Evolutionary conservation across 2,329 filamentous ascomycete species (phyloP).

Genomic region (Karstenula rhodostoma): DNA sequence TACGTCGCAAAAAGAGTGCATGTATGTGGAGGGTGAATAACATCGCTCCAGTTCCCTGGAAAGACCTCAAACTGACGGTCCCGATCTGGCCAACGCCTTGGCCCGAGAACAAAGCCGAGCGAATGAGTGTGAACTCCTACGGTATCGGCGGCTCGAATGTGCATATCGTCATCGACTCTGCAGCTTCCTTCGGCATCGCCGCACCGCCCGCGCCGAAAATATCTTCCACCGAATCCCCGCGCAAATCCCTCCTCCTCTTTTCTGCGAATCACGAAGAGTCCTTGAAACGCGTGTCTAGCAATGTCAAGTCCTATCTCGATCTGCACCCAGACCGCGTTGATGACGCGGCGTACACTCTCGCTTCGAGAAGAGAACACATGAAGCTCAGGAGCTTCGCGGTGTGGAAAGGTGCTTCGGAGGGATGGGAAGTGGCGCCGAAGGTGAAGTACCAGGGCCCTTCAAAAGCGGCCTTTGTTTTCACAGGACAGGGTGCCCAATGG

Average conservation of each 20-base stretch:
- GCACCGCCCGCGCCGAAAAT: no score
- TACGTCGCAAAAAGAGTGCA: neutral
- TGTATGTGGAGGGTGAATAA: neutral
- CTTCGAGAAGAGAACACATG: constrained; percentile 11
- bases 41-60: constrained; percentile 1
- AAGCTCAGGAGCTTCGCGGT: no score
- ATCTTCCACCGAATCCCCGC: no score
- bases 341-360: constrained; percentile 31
- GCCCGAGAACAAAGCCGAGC: constrained; percentile 16
- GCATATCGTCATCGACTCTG: neutral
- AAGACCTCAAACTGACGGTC: constrained; percentile 2
- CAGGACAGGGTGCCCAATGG: constrained; percentile 57
- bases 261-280: neutral
- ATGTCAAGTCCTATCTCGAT: neutral
- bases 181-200: no score
- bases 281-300: no score
- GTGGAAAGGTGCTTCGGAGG: no score
- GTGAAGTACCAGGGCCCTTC: no score
- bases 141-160: constrained; percentile 51
- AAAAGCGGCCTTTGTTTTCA: constrained; percentile 44
- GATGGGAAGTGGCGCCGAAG: no score
- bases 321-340: constrained; percentile 10
- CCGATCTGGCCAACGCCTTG: constrained; percentile 9
- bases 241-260: no score
- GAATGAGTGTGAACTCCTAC: constrained; percentile 55